Evolutionary conservation across 352 stramenopile species (phyloP).

Genomic region (Globisporangium paroecandrum): DNA sequence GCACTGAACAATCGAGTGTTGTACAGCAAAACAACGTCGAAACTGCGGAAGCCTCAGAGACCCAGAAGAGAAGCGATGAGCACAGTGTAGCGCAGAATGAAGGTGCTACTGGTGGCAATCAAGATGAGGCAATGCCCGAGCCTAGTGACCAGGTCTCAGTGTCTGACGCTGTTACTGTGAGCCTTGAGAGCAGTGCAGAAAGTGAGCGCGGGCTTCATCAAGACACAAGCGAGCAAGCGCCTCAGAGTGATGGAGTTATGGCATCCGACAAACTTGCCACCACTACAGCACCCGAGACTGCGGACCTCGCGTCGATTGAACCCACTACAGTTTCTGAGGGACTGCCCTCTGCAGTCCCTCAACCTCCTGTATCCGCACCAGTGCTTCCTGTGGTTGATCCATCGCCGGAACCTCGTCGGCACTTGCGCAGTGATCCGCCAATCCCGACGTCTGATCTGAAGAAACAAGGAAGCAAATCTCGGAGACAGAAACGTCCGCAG

Average conservation of each 20-base stretch:
- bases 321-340: not conserved
- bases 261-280: not conserved
- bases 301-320: not conserved
- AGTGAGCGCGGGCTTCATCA: not conserved
- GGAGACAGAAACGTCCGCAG: slow-evolving; percentile 41
- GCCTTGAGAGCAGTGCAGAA: not conserved
- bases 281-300: not conserved
- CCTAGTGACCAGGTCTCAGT: too few species aligned
- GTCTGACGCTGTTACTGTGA: too few species aligned
- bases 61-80: not conserved
- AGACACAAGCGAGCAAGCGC: not conserved
- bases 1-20: not conserved
- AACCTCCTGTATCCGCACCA: not conserved
- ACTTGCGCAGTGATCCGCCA: slow-evolving; percentile 44
- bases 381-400: slow-evolving; percentile 53
- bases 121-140: not conserved
- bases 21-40: not conserved
- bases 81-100: not conserved
- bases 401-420: slow-evolving; percentile 33
- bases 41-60: not conserved
- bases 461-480: slow-evolving; percentile 50
- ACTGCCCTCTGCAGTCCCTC: too few species aligned
- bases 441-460: slow-evolving; percentile 46
- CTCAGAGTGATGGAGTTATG: not conserved
- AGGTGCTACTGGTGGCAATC: not conserved